Conservation (phyloP, 2,329 filamentous ascomycete species). For the Fulvia fulva region DNA sequence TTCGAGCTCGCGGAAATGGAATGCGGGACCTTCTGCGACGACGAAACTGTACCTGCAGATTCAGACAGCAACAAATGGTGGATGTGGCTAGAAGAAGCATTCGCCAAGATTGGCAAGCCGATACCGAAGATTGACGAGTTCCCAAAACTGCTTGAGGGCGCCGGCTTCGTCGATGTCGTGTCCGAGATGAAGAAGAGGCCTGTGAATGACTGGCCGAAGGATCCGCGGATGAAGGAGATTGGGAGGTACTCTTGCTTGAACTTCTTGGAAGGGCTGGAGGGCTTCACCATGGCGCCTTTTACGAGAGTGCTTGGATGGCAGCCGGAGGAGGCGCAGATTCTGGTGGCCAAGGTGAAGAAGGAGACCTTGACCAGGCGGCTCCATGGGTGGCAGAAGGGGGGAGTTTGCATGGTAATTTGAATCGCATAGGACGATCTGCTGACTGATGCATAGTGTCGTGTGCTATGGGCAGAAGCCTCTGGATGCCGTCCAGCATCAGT, state of each 20-base stretch:
- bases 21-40: constrained; percentile 38
- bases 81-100: constrained; percentile 11
- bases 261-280: constrained; percentile 39
- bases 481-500: neutral
- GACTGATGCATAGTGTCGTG: constrained; percentile 1
- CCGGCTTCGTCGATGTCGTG: constrained; percentile 23
- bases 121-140: constrained; percentile 13
- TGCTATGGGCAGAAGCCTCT: constrained; percentile 10
- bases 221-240: constrained; percentile 23
- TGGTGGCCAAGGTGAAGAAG: constrained; percentile 41
- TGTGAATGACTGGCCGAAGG: constrained; percentile 25
- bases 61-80: constrained; percentile 21
- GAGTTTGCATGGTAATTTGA: too few relatives aligned
- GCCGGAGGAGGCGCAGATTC: constrained; percentile 42
- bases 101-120: constrained; percentile 16
- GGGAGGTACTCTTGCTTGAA: constrained; percentile 18
- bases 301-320: constrained; percentile 41
- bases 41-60: constrained; percentile 35
- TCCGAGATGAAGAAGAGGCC: constrained; percentile 19
- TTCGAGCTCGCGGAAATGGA: constrained; percentile 43
- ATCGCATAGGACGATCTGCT: too few relatives aligned
- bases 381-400: constrained; percentile 16
- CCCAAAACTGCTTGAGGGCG: constrained; percentile 12
- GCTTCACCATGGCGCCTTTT: constrained; percentile 41
- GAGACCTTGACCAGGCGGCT: constrained; percentile 26